A percentile compares a stretch with the other conserved stretches of the same genome.
These are phyloP conservation scores for Hyaloperonospora brassicae DNA, from an alignment of 352 stramenopile species.

Conservation along the genomic window DNA sequence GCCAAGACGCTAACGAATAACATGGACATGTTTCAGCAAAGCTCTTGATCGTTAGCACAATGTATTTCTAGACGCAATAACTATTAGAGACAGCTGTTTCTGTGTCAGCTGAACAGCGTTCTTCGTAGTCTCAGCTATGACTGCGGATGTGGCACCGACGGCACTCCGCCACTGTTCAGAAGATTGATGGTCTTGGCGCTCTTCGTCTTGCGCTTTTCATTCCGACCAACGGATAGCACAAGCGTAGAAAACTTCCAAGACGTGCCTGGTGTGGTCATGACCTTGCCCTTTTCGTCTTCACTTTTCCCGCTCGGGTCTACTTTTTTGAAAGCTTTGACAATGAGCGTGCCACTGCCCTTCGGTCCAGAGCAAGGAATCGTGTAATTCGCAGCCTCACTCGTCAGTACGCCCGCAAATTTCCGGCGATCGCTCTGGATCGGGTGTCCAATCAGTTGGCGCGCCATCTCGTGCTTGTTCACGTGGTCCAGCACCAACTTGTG, in stretches of 20 bases:
- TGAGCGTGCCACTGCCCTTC: conserved; percentile 60
- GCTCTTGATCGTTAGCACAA: no score
- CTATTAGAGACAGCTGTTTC: no score
- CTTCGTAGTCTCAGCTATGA: conserved; percentile 4
- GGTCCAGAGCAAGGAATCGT: conserved; percentile 53
- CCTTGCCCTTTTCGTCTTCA: conserved; percentile 9
- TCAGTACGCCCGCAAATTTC: conserved; percentile 61
- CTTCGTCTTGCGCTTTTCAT: conserved; percentile 50
- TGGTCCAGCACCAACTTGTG: conserved; percentile 72
- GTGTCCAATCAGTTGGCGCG: conserved; percentile 48
- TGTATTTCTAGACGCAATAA: no score
- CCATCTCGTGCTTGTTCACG: conserved; percentile 63
- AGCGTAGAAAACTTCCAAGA: conserved; percentile 74
- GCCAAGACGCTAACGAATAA: no score
- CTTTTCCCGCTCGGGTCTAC: conserved; percentile 15
- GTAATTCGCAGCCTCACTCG: conserved; percentile 54
- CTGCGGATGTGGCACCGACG: conserved; percentile 5
- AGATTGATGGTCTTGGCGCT: conserved; percentile 63
- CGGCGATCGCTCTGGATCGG: conserved; percentile 67
- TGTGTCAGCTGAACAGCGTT: no score
- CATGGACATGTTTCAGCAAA: no score
- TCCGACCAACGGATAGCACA: conserved; percentile 52
- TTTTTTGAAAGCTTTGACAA: conserved; percentile 71
- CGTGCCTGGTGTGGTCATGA: conserved; percentile 56
- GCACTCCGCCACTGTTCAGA: conserved; percentile 21